These are phyloP conservation scores for Solanum pimpinellifolium DNA, from an alignment of 257 asterid species.

Conservation along the genomic window DNA sequence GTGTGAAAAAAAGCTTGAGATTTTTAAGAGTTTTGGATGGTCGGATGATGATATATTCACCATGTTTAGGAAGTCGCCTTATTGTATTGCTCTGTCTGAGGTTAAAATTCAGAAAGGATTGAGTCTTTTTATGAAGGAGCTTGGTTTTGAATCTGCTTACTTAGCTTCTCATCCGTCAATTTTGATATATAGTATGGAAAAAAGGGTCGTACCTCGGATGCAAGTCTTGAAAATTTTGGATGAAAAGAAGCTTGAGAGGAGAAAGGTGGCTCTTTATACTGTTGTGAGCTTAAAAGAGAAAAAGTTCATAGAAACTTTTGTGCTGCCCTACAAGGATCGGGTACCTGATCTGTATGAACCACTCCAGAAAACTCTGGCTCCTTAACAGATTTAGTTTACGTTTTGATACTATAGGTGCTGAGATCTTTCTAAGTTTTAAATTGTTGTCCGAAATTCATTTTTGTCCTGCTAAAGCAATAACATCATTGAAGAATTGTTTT, in stretches of 20 bases:
- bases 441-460: not conserved
- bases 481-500: not conserved
- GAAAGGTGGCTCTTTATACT: not conserved
- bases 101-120: not conserved
- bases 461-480: not conserved
- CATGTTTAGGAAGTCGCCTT: not conserved
- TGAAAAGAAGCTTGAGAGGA: not conserved
- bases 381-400: not conserved
- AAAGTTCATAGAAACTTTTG: not conserved
- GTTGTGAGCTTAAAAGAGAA: not conserved
- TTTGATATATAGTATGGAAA: not conserved
- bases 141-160: not conserved
- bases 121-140: not conserved
- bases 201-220: not conserved
- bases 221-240: not conserved
- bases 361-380: not conserved
- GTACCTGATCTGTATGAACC: not conserved
- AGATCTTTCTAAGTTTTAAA: not conserved
- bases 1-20: not conserved
- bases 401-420: not conserved
- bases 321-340: not conserved
- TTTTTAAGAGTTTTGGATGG: not conserved
- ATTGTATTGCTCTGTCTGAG: not conserved
- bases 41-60: not conserved
- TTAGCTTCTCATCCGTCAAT: not conserved